Base-by-base conservation (phyloP, 2,329 filamentous ascomycete species). In the Zarea fungicola region DNA sequence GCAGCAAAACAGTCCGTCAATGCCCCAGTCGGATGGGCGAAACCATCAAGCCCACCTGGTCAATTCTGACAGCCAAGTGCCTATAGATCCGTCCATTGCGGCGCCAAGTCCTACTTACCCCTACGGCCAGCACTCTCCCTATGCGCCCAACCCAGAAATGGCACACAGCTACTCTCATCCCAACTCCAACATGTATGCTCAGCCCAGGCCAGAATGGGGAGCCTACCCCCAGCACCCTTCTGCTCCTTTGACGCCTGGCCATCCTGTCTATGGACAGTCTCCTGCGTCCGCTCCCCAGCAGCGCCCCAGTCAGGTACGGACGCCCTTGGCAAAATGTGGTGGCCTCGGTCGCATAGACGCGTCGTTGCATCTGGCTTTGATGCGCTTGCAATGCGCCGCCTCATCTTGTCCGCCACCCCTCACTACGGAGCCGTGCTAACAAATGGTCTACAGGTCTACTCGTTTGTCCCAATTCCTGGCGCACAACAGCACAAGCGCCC, bases 11-110 rank as follows among this genome's bases (percentile, higher is more conserved):
- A 96, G 91, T 96, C 88, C 89, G 90, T 96, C 89, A 74, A 81
- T 89, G 79, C 80, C 86, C 83, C 77, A 88, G 76, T 80, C 84
- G 80, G 87, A 90, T 89, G 87, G 71, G 66, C 77, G 79, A 75
- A 85, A 77, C 80, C 83, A 87, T 84, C 85, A 84, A 76, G 78
- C 81, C 75, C 77, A 80, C 69, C 77, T 82, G 78, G 80, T 85
- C 74, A 91, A 89, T 73, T 95, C 91, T 96, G 88, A 96, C 89
- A 81, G 80, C 81, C 85, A 89, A 84, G 83, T 95, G 77, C 89
- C 89, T 85, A 91, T 95, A 96, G 92, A 96, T 95, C 90, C 91
- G 65, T 95, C 90, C 70, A 96, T 96, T 69, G 87, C 90, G 70
- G 85, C 88, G 62, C 87, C 89, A 65, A 96, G 89, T 78, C 91